Conservation (phyloP, 1,284 basidiomycete species). For the Spongispora temasekensis region DNA sequence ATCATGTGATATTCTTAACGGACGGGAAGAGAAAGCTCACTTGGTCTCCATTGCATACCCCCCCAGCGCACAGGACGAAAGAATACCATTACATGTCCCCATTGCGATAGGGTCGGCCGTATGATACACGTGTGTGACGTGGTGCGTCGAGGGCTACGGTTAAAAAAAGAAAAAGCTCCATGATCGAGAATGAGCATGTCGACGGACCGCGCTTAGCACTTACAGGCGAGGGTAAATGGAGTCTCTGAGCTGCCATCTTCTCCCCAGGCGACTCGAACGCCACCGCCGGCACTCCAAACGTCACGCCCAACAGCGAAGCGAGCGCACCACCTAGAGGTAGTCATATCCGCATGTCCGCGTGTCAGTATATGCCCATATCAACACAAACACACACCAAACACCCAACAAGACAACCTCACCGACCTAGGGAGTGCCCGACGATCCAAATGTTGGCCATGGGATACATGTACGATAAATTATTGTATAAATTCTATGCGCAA, state of each 20-base stretch:
- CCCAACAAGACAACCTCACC: slow-evolving; percentile 16
- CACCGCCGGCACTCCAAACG: slow-evolving; percentile 91
- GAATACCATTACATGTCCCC: slow-evolving; percentile 78
- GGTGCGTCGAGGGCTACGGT: slow-evolving; percentile 73
- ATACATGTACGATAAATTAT: slow-evolving; percentile 93
- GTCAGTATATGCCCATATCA: too few relatives aligned
- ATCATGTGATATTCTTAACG: slow-evolving; percentile 5
- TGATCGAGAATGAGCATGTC: too few relatives aligned
- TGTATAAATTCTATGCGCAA: slow-evolving; percentile 76
- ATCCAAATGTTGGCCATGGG: slow-evolving; percentile 94
- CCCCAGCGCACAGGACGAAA: slow-evolving; percentile 70
- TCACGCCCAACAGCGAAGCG: slow-evolving; percentile 83
- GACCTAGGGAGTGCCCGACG: slow-evolving; percentile 75
- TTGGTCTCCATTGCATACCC: slow-evolving; percentile 80
- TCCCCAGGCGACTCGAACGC: slow-evolving; percentile 94
- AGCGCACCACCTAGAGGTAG: slow-evolving; percentile 69
- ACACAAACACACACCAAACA: background rate
- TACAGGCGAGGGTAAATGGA: slow-evolving; percentile 87
- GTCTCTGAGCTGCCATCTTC: slow-evolving; percentile 76
- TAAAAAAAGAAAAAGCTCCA: too few relatives aligned
- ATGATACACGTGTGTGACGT: slow-evolving; percentile 83
- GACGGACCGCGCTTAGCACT: too few relatives aligned
- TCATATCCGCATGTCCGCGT: too few relatives aligned
- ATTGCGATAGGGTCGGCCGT: slow-evolving; percentile 86
- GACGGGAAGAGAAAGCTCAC: slow-evolving; percentile 37